Evolutionary conservation across 2,329 filamentous ascomycete species (phyloP), one percentile per base, ranked within the genome.

Genomic region (Graphilbum ipis-grandicollis): DNA sequence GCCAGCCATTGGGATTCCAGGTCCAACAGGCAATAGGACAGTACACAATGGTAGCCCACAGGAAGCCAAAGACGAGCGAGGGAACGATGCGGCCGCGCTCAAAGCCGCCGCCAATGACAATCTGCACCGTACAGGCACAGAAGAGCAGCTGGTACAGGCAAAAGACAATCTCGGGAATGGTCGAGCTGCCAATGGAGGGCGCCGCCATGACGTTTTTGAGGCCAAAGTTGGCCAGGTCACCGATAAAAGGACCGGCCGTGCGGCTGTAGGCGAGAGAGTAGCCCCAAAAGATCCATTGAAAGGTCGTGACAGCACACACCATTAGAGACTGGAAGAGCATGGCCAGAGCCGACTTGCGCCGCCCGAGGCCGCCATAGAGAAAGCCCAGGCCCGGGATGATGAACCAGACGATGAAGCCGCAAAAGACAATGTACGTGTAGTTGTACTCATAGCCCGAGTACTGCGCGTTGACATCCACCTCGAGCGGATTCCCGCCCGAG

Each of bases 321-420:
- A 74, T 52, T 5, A 59, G 56, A 8, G 65, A 67, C 49, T 77
- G 73, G 52, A 77, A 78, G 2, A 79, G 57, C 34, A 78, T 56
- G 4, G 71, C 56, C 21, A 78, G 56, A 6, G 71, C 66, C 13
- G 69, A 74, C 54, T 77, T 78, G 44, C 71, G 59, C 25, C 71
- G 63, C 5, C 71, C 65, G 21, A 79, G 62, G 37, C 74, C 74
- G 39, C 70, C 67, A 52, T 79, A 78, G 1, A 79, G 56, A 8
- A 79, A 59, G 34, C 72, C 73, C 44, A 79, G 72, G 17, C 72
- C 74, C 0, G 74, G 74, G 39, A 77, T 73, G 49, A 79, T 79
- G 35, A 77, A 53, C 65, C 69, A 78, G 37, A 77, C 72, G 37
- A 78, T 60, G 51, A 68, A 72, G 13, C 57, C 60, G 50, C 70